Conservation (phyloP, 495 filamentous ascomycete genomes). For the Amphirosellinia nigrospora region DNA sequence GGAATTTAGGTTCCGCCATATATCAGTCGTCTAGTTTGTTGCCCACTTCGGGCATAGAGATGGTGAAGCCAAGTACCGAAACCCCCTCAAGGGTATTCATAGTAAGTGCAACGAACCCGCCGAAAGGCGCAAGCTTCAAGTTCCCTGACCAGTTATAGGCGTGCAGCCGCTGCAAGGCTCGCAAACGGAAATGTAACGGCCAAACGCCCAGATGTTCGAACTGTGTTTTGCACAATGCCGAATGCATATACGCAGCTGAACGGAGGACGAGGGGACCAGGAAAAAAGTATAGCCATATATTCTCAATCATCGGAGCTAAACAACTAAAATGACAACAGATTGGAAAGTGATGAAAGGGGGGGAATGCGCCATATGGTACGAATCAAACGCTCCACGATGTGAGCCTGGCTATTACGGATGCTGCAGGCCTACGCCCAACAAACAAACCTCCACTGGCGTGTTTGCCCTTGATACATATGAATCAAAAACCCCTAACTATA, state of each 20-base stretch:
- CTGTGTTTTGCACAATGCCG: slow-evolving; percentile 29
- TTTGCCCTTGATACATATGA: not conserved
- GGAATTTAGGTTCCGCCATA: not conserved
- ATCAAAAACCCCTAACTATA: not conserved
- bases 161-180: slow-evolving; percentile 8
- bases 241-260: slow-evolving; percentile 3
- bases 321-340: not conserved
- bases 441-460: not conserved
- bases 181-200: slow-evolving; percentile 46
- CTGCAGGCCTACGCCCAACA: not conserved
- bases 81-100: not conserved
- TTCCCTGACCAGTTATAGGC: slow-evolving; percentile 12
- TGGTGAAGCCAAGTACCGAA: not conserved
- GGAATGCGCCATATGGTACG: not conserved
- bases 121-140: not conserved
- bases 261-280: slow-evolving; percentile 11
- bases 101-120: not conserved
- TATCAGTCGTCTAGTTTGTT: not conserved
- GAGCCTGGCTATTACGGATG: not conserved
- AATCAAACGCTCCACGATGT: not conserved
- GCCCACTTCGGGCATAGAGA: not conserved
- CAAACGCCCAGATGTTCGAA: slow-evolving; percentile 38
- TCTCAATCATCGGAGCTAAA: not conserved
- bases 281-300: not conserved
- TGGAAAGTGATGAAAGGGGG: not conserved